Evolutionary conservation across 2,329 filamentous ascomycete species (phyloP).

Genomic region (Aspergillus cejpii): DNA sequence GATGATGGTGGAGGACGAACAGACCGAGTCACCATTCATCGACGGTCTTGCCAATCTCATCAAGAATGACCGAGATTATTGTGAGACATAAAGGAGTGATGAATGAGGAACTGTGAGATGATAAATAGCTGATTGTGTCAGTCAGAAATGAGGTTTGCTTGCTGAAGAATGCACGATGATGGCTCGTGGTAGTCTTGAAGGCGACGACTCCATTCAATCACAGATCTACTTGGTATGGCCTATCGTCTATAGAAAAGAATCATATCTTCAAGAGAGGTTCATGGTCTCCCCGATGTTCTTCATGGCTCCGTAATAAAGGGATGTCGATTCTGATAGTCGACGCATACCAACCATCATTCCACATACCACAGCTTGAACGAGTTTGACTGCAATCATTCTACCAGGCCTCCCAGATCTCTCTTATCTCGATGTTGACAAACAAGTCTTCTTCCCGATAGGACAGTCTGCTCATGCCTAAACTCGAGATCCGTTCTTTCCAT

Average conservation of each 20-base stretch:
- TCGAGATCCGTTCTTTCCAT: background rate
- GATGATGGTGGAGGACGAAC: no score
- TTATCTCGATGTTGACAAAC: background rate
- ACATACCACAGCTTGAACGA: conserved; percentile 8
- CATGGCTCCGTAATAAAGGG: background rate
- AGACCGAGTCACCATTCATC: background rate
- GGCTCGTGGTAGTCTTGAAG: background rate
- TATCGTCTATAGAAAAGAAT: no score
- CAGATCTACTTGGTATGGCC: background rate
- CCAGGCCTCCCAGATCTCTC: background rate
- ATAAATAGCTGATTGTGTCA: background rate
- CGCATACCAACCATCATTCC: conserved; percentile 6
- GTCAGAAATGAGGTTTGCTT: background rate
- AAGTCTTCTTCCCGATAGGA: background rate
- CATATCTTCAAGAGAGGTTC: no score
- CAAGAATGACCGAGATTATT: background rate
- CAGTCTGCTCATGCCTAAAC: background rate
- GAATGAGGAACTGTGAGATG: background rate
- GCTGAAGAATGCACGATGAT: background rate
- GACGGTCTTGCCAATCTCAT: background rate
- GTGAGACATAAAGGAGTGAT: no score
- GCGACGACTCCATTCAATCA: background rate
- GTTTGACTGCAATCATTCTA: background rate
- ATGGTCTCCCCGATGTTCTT: no score
- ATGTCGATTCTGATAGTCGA: background rate